phyloP scores from a whole-genome alignment of 768 basidiomycete genomes.

The Leccinum longicurvipes region DNA sequence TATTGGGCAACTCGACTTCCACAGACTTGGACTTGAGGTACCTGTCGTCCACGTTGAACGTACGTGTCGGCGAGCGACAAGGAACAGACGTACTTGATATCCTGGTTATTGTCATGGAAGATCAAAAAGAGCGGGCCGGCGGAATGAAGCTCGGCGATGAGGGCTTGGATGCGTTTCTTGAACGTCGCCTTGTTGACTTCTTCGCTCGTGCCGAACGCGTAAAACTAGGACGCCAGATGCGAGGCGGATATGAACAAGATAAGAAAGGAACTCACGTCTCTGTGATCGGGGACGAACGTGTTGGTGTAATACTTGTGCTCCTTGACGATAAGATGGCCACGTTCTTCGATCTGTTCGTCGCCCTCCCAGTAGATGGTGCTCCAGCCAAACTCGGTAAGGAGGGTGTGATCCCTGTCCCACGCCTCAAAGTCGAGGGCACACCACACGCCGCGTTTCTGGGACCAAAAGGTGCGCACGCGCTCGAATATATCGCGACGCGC shows the following conservation, averaged over 20 bases:
- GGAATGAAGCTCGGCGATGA: slow-evolving; percentile 39
- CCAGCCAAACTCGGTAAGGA: slow-evolving; percentile 85
- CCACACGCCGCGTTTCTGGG: slow-evolving; percentile 64
- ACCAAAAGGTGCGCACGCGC: slow-evolving; percentile 61
- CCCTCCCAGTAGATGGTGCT: slow-evolving; percentile 55
- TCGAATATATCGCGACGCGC: slow-evolving; percentile 66
- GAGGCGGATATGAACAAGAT: background rate
- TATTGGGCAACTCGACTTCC: slow-evolving; percentile 48
- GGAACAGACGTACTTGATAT: slow-evolving; percentile 56
- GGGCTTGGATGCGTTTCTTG: slow-evolving; percentile 46
- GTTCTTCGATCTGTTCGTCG: slow-evolving; percentile 44
- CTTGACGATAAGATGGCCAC: slow-evolving; percentile 61
- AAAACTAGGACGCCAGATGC: slow-evolving; percentile 43
- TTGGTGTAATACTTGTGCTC: slow-evolving; percentile 60
- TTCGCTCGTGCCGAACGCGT: slow-evolving; percentile 63
- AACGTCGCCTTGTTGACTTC: slow-evolving; percentile 49
- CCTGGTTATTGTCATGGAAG: slow-evolving; percentile 76
- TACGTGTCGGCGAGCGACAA: background rate
- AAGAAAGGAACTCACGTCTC: slow-evolving; percentile 41
- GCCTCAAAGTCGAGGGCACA: slow-evolving; percentile 79
- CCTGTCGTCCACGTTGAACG: slow-evolving; percentile 32
- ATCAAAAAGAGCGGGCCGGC: slow-evolving; percentile 70
- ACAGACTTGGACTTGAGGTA: slow-evolving; percentile 50
- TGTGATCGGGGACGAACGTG: slow-evolving; percentile 60
- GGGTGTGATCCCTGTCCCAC: slow-evolving; percentile 73